Conservation (phyloP, 2,329 filamentous ascomycete species). For the Calonectria hawksworthii region DNA sequence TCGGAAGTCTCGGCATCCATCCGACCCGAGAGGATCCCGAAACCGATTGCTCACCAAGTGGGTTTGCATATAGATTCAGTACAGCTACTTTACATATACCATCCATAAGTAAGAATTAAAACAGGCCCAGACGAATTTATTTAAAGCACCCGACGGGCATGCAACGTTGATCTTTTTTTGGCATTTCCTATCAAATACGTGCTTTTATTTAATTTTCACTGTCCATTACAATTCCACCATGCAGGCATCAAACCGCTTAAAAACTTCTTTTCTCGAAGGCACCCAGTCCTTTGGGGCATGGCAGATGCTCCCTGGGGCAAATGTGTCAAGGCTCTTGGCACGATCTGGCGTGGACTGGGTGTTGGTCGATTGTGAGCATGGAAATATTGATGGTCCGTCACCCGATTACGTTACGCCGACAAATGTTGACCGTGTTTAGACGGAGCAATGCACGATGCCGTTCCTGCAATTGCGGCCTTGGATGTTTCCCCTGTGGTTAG, state of each 20-base stretch:
- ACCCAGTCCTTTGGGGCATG: constrained; percentile 39
- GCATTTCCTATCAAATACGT: neutral
- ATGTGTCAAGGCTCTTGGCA: neutral
- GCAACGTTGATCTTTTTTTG: no score
- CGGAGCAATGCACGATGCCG: neutral
- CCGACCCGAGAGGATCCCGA: constrained; percentile 4
- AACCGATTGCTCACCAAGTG: neutral
- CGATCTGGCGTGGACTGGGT: neutral
- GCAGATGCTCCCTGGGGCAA: neutral
- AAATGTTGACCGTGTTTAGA: constrained; percentile 53
- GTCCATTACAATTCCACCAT: constrained; percentile 42
- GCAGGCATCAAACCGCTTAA: constrained; percentile 62
- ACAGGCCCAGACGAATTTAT: no score
- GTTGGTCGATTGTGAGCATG: neutral
- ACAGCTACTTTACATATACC: neutral
- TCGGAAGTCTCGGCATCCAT: neutral
- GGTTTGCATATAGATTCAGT: neutral
- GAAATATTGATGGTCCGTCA: neutral
- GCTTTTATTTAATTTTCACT: neutral
- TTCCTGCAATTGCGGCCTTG: neutral
- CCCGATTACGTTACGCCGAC: constrained; percentile 45
- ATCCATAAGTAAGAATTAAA: no score
- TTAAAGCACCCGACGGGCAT: neutral
- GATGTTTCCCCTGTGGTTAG: neutral
- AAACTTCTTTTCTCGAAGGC: constrained; percentile 60